Evolutionary conservation across 78 protist genomes (phyloP), one percentile per base, ranked within the genome.

Genomic region (Dictyostelium citrinum): DNA sequence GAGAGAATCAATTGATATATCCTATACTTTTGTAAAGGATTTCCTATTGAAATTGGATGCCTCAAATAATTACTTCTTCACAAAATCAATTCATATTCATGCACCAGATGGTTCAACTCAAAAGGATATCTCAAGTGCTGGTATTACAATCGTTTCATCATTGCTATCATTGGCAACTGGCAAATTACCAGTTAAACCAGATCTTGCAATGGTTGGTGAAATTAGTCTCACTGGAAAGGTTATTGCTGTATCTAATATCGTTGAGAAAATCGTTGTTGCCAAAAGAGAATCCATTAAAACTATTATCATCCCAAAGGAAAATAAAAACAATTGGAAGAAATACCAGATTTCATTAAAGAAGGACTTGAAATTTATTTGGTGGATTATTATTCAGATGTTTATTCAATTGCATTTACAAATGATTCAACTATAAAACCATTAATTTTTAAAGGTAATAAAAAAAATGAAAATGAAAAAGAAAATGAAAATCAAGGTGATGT

Each of bases 171-270:
- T 98, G 41, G 98, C 99, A 33, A 49, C 88, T 16, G 68, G 79
- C 12, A 92, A 45, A 60, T 82, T 97, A n/a, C n/a, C n/a, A 10
- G 68, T 94, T 33, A 33, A 55, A 37, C 64, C 75, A 9, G 70
- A 95, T 29, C 33, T 96, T 0, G 98, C 99, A 22, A 98, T 98
- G 99, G 97, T 98, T 16, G 99, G 99, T 51, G 99, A 98, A 84
- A 24, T 98, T 49, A 84, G 96, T 2, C 96, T 97, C 33, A 96
- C 97, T n/a, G 98, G 98, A 24, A 91, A 91, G 83, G 90, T 90
- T 5, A 82, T 98, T 41, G 95, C 95, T 17, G 96, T 98, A 1
- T 98, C 98, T n/a, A 99, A 99, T 31, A 75, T 98, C 90, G 88
- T 86, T 51, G 99, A 98, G 81, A 98, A 98, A 91, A 82, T 93